A percentile compares a stretch with the other conserved stretches of the same genome.
Conservation (phyloP, 495 filamentous ascomycete species). For the Lophiotrema nucula region DNA sequence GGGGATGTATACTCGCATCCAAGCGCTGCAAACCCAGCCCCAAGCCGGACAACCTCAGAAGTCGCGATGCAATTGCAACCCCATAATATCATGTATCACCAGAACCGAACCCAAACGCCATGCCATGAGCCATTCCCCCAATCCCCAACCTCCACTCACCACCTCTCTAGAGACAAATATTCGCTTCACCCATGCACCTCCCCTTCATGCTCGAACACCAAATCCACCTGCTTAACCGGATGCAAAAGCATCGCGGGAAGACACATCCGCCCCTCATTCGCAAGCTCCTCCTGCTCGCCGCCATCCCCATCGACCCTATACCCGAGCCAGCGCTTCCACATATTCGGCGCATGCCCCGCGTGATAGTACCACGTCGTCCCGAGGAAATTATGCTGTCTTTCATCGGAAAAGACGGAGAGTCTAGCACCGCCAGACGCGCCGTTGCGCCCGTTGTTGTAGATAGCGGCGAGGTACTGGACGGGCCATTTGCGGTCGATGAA, state of each 20-base stretch:
- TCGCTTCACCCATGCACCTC: too few relatives aligned
- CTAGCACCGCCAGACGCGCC: slow-evolving; percentile 72
- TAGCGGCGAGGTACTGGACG: slow-evolving; percentile 68
- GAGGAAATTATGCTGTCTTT: slow-evolving; percentile 83
- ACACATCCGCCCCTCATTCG: slow-evolving; percentile 54
- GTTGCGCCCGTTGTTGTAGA: slow-evolving; percentile 82
- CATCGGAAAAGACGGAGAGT: slow-evolving; percentile 70
- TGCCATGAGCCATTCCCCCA: too few relatives aligned
- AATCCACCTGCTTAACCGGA: slow-evolving; percentile 81
- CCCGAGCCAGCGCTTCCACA: slow-evolving; percentile 88
- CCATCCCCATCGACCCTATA: slow-evolving; percentile 81
- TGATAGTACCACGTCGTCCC: slow-evolving; percentile 96
- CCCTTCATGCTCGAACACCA: slow-evolving; percentile 48
- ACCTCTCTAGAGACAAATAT: too few relatives aligned
- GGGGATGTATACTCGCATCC: too few relatives aligned
- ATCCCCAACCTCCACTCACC: too few relatives aligned
- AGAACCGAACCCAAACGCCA: too few relatives aligned
- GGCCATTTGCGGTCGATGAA: slow-evolving; percentile 93
- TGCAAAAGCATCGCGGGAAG: slow-evolving; percentile 65
- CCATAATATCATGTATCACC: too few relatives aligned
- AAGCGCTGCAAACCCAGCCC: too few relatives aligned
- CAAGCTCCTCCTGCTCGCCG: slow-evolving; percentile 76
- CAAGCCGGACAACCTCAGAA: too few relatives aligned
- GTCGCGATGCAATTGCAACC: too few relatives aligned
- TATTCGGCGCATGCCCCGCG: slow-evolving; percentile 73